phyloP scores from a whole-genome alignment of 371 early-diverging fungal genomes.

The Hamiltosporidium tvaerminnensis region DNA sequence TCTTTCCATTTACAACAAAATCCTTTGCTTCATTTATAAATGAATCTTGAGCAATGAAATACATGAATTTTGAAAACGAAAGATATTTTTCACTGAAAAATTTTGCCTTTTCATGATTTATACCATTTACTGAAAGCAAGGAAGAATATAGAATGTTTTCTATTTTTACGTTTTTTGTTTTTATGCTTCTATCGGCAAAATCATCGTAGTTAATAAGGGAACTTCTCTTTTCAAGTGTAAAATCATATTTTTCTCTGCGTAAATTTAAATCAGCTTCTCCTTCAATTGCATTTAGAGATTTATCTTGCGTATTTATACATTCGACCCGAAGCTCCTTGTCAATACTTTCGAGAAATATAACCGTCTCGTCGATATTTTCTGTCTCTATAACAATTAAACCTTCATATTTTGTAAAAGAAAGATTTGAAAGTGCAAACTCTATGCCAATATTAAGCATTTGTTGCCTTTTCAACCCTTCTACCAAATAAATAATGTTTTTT shows the following conservation, averaged over 20 bases:
- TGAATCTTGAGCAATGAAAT: background rate
- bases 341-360: slow-evolving; percentile 18
- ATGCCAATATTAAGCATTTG: slow-evolving; percentile 17
- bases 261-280: background rate
- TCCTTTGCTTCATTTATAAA: background rate
- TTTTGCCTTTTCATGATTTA: background rate
- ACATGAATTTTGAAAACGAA: background rate
- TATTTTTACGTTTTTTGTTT: no score
- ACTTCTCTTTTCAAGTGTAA: no score
- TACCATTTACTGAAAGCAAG: background rate
- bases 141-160: background rate
- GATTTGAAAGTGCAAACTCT: background rate
- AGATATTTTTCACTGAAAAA: background rate
- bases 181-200: no score
- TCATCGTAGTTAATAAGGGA: no score
- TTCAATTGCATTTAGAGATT: background rate
- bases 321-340: slow-evolving; percentile 6
- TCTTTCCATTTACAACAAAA: no score
- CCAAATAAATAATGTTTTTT: slow-evolving; percentile 26
- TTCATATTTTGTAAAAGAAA: slow-evolving; percentile 21
- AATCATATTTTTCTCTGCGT: no score
- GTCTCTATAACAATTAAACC: slow-evolving; percentile 43
- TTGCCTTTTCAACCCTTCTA: slow-evolving; percentile 25
- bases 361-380: slow-evolving; percentile 33
- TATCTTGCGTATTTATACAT: background rate